Evolutionary conservation across 805 yeast species (phyloP), one percentile per base, ranked within the genome.

Genomic region (Priceomyces melissophilus): DNA sequence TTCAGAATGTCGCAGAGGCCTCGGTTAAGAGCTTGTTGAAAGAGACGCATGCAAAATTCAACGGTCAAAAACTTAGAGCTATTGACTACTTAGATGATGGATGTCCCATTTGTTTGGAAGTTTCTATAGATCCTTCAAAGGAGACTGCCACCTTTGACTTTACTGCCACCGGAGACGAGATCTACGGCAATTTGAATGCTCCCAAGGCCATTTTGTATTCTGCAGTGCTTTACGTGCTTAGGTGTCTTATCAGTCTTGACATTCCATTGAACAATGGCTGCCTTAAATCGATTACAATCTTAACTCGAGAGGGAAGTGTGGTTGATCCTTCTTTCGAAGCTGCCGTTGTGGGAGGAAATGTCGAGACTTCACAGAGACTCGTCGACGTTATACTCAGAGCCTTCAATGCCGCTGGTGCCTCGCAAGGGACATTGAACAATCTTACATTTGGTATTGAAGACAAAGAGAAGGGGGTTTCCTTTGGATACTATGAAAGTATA

Each of bases 211-310:
- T 89, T 46, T 83, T 95, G 1, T 78, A 78, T 54, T 82, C 91
- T 28, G 96, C 96, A 1, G 78, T 88, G 43, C 71, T 89, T 26
- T 88, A 88, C 60, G 86, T 88, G 47, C 61, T 88, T 52, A 68
- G 96, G 42, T 83, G 91, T 43, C 67, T 88, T 55, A 88, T 88
- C 27, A 79, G 82, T 44, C 84, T 82, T 44, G 86, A 84, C 45
- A 87, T 88, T 42, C 96, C 96, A 1, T 67, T 89, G 55, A 91
- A 91, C 58, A 95, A 89, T 58, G 98, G 99, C 7, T 91, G 96
- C 60, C 70, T 91, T 49, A 69, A 76, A 38, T 96, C 97, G 0
- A 78, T 91, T 38, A 67, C 79, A 6, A 79, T 91, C 20, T 65
- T 63, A 2, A 61, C 69, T 1, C 55, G 25, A 13, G 38, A 55